These are phyloP conservation scores for Claviceps sorghi DNA, from an alignment of 2,329 filamentous ascomycete genomes.

Conservation along the genomic window DNA sequence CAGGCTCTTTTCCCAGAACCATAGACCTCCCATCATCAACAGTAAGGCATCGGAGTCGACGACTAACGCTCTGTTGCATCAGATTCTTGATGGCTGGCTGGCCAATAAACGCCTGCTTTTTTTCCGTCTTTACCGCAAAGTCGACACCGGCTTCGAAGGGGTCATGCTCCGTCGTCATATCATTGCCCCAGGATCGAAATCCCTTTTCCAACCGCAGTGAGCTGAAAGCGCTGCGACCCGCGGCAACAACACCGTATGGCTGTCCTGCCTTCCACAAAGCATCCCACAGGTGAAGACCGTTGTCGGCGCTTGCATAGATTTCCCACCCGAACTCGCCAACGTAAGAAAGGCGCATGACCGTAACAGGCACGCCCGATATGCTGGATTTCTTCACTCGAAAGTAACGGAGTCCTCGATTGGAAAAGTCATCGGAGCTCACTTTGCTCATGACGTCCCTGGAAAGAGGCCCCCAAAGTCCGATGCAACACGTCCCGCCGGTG, in stretches of 20 bases:
- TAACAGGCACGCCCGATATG: slow-evolving; percentile 42
- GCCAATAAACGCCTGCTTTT: slow-evolving; percentile 34
- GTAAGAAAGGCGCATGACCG: slow-evolving; percentile 40
- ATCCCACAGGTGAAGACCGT: slow-evolving; percentile 45
- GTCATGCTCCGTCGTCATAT: slow-evolving; percentile 46
- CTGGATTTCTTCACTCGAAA: slow-evolving; percentile 32
- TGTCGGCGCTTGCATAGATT: slow-evolving; percentile 44
- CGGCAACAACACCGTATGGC: slow-evolving; percentile 39
- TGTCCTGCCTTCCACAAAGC: slow-evolving; percentile 39
- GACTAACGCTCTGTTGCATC: slow-evolving; percentile 19
- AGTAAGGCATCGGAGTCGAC: slow-evolving; percentile 33
- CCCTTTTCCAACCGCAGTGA: slow-evolving; percentile 45
- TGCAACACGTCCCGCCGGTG: slow-evolving; percentile 43
- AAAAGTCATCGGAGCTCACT: slow-evolving; percentile 31
- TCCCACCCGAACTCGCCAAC: slow-evolving; percentile 51
- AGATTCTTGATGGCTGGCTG: slow-evolving; percentile 30
- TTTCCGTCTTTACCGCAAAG: slow-evolving; percentile 31
- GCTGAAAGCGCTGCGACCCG: slow-evolving; percentile 43
- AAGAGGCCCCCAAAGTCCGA: slow-evolving; percentile 48
- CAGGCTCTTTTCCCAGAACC: slow-evolving; percentile 47
- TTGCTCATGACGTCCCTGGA: slow-evolving; percentile 34
- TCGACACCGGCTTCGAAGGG: slow-evolving; percentile 44
- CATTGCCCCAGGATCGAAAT: slow-evolving; percentile 39
- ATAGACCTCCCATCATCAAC: slow-evolving; percentile 42
- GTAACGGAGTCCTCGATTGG: slow-evolving; percentile 31